Base-by-base conservation (phyloP, 2,329 filamentous ascomycete species). In the Lecanicillium sp. region DNA sequence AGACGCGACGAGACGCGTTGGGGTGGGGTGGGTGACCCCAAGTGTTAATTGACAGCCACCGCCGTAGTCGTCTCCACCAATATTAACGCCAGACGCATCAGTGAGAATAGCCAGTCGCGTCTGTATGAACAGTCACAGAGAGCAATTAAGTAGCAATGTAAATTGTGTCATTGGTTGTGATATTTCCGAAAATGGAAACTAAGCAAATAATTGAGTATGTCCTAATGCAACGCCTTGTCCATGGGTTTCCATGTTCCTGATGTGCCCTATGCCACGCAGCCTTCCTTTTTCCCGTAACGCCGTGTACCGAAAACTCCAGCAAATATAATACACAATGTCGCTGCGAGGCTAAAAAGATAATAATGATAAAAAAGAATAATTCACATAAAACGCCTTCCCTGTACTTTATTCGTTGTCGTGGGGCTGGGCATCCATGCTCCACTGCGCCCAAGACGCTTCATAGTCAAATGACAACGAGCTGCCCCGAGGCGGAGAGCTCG, bases 401-500 rank as follows among this genome's bases (percentile, higher is more conserved):
- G 22, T 34, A 32, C 7, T 10, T 33, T 39, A 35, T 17, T 42
- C 36, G n/a, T 32, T 29, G 6, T 33, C 37, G 9, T 34, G 17
- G 15, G 5, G 19, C 11, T 29, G 34, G 20, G 25, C 29, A n/a
- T 43, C 41, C 20, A 43, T 20, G 33, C 12, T 40, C 41, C 41
- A 43, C 6, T 35, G 13, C 10, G 41, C 33, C 41, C 41, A 43
- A 17, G 36, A 36, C 3, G 33, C 25, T 15, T 44, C 47, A 38
- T 61, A 62, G 29, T 59, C 54, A 38, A 62, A 59, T 13, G 42
- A 40, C 3, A 53, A 11, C 5, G 47, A 39, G 4, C 42, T 46
- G 13, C 51, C 47, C 39, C 52, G 54, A 10, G 71, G 64, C 27
- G 72, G 67, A 9, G 70, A 73, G 49, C 68, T 72, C 5, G 68